Evolutionary conservation across 768 basidiomycete genomes (phyloP), one percentile per base, ranked within the genome.

Genomic region (Trametes coccinea): DNA sequence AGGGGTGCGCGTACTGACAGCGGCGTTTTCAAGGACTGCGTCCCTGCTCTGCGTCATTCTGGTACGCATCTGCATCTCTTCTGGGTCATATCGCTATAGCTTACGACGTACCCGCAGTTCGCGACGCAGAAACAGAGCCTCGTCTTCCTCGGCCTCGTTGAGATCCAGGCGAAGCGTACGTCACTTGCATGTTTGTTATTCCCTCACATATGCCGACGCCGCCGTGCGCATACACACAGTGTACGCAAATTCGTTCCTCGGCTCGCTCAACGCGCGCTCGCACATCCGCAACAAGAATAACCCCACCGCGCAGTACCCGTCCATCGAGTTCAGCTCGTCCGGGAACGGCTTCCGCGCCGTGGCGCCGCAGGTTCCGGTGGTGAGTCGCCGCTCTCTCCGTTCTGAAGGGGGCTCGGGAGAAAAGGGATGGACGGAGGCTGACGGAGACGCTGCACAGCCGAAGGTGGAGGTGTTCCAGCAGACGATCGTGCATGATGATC

Each of bases 141-240:
- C 29, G 49, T 50, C 43, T 64, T 64, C 55, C 58, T 64, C 37
- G 62, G 62, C 2, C 54, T 64, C n/a, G 58, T 64, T 44, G 55
- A 51, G 58, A 60, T 64, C 45, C 54, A 55, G 43, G 44, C 43
- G 3, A 46, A 55, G 44, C 43, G 53, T 54, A 8, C 40, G 53
- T 54, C 29, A 22, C 22, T 22, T 7, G 14, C 17, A 2, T 11
- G 13, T 13, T 4, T 16, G 16, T 29, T 33, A 16, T n/a, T 40
- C 37, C 5, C 51, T 22, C n/a, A 8, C 39, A 6, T 40, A 14
- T 34, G 16, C 17, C 31, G 7, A 22, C 14, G 17, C 3, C 41
- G 13, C 5, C 13, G 13, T n/a, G 10, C 10, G 41, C 4, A n/a
- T n/a, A 43, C 41, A n/a, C 4, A n/a, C 17, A 60, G 52, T 60